Base-by-base conservation (phyloP, 192 early-diverging fungal genomes). In the Coemansia sp. region DNA sequence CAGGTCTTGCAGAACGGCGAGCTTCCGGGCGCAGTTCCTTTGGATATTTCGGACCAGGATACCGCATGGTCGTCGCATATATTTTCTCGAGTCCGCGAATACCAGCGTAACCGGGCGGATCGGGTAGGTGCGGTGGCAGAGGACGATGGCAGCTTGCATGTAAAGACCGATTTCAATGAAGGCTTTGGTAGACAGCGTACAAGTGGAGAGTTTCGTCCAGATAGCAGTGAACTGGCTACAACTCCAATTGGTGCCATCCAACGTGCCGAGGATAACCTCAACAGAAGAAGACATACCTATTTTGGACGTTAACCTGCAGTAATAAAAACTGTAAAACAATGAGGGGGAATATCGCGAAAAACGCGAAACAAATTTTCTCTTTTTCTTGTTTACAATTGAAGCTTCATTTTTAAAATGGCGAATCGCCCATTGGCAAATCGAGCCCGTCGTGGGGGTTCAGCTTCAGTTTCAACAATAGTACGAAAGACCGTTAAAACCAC, bases 1-100 rank as follows among this genome's bases (percentile, higher is more conserved):
- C 54, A 57, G 2, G 23, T 50, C n/a, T 2, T 37, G 26, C 55
- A 51, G 6, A 30, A 41, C 48, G 21, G 58, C 20, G 73, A 53
- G 9, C 44, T 78, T 39, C 74, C 74, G 1, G 63, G 63, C 30
- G 68, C 68, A 1, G 68, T 78, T 46, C 74, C 74, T 18, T 60
- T 78, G 26, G 74, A 78, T 43, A 78, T 71, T 20, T 70, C 74
- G 26, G 67, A 63, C 41, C 63, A 68, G 63, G 74, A 78, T 49
- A 67, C 58, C 13, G 57, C 53, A 40, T 78, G 74, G 74, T 59
- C 53, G 19, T 39, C 62, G 2, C 52, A 57, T 42, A 67, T 71
- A 3, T 58, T 70, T 40, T 54, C 57, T 39, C 59, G 74, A 19
- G 68, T 66, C 8, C 55, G 64, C 43, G 68, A 71, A 52, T 78